These are phyloP conservation scores for Theileria equi DNA, from an alignment of 169 alveolate species.

Conservation along the genomic window DNA sequence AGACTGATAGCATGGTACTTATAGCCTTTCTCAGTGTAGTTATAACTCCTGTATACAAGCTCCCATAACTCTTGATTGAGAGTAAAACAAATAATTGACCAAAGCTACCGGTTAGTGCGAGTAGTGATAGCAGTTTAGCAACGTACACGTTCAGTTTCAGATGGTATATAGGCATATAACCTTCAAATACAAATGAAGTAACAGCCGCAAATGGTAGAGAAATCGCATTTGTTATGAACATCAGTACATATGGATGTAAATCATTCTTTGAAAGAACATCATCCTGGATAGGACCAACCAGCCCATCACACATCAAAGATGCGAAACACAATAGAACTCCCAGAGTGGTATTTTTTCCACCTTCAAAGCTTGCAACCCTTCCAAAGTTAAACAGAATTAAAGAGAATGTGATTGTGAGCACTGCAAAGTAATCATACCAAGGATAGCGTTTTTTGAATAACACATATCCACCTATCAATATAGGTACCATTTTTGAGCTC, in stretches of 20 bases:
- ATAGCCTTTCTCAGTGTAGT: slow-evolving; percentile 85
- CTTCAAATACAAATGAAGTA: slow-evolving; percentile 77
- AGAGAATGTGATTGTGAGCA: slow-evolving; percentile 79
- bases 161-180: slow-evolving; percentile 69
- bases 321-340: slow-evolving; percentile 78
- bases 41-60: slow-evolving; percentile 83
- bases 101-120: slow-evolving; percentile 79
- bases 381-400: slow-evolving; percentile 77
- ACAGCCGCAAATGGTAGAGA: slow-evolving; percentile 68
- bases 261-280: slow-evolving; percentile 73
- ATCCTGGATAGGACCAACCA: slow-evolving; percentile 90
- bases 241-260: slow-evolving; percentile 75
- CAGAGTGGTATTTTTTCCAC: slow-evolving; percentile 68
- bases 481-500: slow-evolving; percentile 89
- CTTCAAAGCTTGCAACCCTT: slow-evolving; percentile 61
- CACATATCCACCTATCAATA: slow-evolving; percentile 82
- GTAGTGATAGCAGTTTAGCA: slow-evolving; percentile 52
- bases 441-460: slow-evolving; percentile 84
- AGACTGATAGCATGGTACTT: slow-evolving; percentile 83
- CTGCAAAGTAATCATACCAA: slow-evolving; percentile 84
- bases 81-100: slow-evolving; percentile 86
- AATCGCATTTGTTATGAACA: slow-evolving; percentile 80
- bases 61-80: slow-evolving; percentile 81
- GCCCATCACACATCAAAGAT: slow-evolving; percentile 85
- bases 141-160: slow-evolving; percentile 56